Percentiles rank a stretch among this genome's conserved stretches.
phyloP scores from a whole-genome alignment of 208 protist species.

The Leishmania mexicana region DNA sequence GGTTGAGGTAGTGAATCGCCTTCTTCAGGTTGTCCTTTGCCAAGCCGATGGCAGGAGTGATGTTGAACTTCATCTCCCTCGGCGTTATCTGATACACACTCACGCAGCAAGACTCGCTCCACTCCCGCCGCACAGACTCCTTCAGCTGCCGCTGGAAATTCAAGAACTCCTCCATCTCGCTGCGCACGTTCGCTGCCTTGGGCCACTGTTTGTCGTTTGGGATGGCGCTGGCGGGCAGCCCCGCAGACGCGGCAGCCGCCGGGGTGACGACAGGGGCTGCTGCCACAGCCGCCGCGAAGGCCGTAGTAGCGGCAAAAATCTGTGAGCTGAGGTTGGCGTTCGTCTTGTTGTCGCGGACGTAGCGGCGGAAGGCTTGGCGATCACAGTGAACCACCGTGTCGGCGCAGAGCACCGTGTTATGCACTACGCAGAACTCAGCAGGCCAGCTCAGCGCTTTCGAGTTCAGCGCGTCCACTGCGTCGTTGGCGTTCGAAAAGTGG shows the following conservation, averaged over 20 bases:
- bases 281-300: constrained; percentile 25
- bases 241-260: constrained; percentile 1
- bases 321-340: constrained; percentile 41
- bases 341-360: constrained; percentile 73
- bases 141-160: constrained; percentile 44
- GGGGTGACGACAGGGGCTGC: constrained; percentile 9
- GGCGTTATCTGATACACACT: constrained; percentile 91
- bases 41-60: constrained; percentile 66
- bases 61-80: constrained; percentile 89
- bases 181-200: constrained; percentile 26
- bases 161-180: constrained; percentile 42
- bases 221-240: constrained; percentile 5
- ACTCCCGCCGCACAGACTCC: constrained; percentile 67
- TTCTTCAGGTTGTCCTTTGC: constrained; percentile 78
- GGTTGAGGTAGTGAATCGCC: constrained; percentile 77
- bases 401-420: constrained; percentile 71
- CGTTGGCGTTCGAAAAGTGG: constrained; percentile 53
- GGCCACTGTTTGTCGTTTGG: constrained; percentile 24
- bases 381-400: constrained; percentile 63
- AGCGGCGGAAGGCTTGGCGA: constrained; percentile 72
- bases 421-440: constrained; percentile 80
- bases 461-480: constrained; percentile 79
- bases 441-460: constrained; percentile 68
- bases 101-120: constrained; percentile 78
- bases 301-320: constrained; percentile 28